Conservation (phyloP, 805 yeast genomes). For the Sugiyamaella mastotermitis region DNA sequence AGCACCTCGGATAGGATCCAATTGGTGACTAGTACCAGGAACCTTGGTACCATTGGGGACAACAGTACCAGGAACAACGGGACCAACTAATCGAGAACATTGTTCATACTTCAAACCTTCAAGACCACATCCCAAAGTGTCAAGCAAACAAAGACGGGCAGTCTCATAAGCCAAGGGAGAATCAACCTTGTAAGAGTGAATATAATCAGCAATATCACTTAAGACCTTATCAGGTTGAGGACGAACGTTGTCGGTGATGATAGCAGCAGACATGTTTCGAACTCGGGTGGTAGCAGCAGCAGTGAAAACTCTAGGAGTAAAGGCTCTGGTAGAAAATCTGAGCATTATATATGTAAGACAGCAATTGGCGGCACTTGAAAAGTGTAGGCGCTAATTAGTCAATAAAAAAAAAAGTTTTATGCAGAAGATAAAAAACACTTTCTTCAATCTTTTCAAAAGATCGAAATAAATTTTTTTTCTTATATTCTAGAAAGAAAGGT, state of each 20-base stretch:
- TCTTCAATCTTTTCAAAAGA: too few species aligned
- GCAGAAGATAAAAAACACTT: too few species aligned
- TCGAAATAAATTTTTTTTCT: too few species aligned
- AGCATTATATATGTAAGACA: too few species aligned
- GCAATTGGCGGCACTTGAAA: too few species aligned
- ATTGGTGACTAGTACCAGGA: slow-evolving; percentile 44
- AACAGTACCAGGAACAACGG: slow-evolving; percentile 50
- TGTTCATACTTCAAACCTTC: slow-evolving; percentile 51
- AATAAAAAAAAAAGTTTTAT: too few species aligned
- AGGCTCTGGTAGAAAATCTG: too few species aligned
- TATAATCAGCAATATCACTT: slow-evolving; percentile 44
- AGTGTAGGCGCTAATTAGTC: too few species aligned
- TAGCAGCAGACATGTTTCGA: slow-evolving; percentile 19
- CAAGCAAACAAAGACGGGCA: slow-evolving; percentile 49
- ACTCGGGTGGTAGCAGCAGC: too few species aligned
- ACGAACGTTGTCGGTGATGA: slow-evolving; percentile 39
- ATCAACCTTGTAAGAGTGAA: slow-evolving; percentile 40
- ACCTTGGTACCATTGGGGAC: slow-evolving; percentile 53
- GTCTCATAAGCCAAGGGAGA: slow-evolving; percentile 47
- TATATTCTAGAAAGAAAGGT: too few species aligned
- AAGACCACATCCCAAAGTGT: slow-evolving; percentile 55
- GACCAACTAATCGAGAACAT: slow-evolving; percentile 44
- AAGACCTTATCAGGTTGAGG: slow-evolving; percentile 48
- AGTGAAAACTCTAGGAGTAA: too few species aligned
- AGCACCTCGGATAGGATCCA: slow-evolving; percentile 55